Percentiles rank a stretch among this genome's conserved stretches.
phyloP scores from a whole-genome alignment of 1,284 basidiomycete species.

The Naganishia albida region DNA sequence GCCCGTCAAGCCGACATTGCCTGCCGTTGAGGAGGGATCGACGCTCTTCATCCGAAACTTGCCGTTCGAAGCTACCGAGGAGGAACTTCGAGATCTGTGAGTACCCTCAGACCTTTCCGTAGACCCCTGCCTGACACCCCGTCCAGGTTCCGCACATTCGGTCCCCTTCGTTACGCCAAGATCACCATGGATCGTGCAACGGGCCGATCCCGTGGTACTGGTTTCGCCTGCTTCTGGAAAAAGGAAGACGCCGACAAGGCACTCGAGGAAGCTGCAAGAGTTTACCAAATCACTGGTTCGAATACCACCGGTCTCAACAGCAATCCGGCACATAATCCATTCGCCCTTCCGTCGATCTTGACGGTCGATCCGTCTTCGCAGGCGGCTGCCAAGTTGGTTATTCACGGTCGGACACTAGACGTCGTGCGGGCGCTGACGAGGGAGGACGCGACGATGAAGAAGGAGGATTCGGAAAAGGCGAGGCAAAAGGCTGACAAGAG shows the following conservation, averaged over 20 bases:
- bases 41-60: constrained; percentile 95
- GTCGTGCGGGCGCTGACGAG: constrained; percentile 88
- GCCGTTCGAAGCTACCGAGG: constrained; percentile 87
- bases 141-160: constrained; percentile 80
- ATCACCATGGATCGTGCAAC: constrained; percentile 84
- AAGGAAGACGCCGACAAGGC: constrained; percentile 83
- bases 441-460: constrained; percentile 80
- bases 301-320: constrained; percentile 42
- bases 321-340: constrained; percentile 68
- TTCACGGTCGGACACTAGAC: constrained; percentile 91
- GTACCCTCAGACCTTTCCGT: constrained; percentile 42
- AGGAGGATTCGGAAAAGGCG: constrained; percentile 78
- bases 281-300: constrained; percentile 62
- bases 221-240: constrained; percentile 98
- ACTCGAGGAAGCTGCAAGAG: constrained; percentile 74
- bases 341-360: constrained; percentile 78
- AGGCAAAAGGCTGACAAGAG: constrained; percentile 92
- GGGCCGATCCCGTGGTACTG: constrained; percentile 87
- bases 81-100: constrained; percentile 78
- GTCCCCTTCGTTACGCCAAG: constrained; percentile 87
- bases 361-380: constrained; percentile 93
- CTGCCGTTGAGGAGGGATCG: constrained; percentile 77
- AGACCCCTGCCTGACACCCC: neutral
- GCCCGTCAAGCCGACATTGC: constrained; percentile 69
- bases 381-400: constrained; percentile 76